phyloP scores from a whole-genome alignment of 495 filamentous ascomycete genomes.

The Annulohypoxylon moriforme region DNA sequence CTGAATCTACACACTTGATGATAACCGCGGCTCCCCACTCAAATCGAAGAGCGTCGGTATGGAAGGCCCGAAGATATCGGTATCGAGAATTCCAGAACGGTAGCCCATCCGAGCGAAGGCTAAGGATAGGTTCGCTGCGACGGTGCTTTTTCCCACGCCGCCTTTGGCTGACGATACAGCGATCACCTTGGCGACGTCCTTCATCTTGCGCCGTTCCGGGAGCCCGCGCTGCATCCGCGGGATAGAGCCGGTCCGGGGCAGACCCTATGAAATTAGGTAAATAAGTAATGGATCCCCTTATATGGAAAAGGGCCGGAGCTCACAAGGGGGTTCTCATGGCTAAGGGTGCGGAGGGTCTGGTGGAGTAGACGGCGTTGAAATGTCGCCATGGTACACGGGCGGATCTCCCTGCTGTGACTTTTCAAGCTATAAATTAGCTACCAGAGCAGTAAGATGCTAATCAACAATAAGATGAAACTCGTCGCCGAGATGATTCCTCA shows the following conservation, averaged over 20 bases:
- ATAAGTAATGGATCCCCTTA: too few relatives aligned
- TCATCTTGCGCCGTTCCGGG: slow-evolving; percentile 81
- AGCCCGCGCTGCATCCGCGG: slow-evolving; percentile 86
- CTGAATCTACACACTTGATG: slow-evolving; percentile 60
- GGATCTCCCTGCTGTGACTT: neutral
- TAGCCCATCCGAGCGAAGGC: slow-evolving; percentile 83
- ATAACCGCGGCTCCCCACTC: slow-evolving; percentile 75
- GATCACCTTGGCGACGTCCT: slow-evolving; percentile 84
- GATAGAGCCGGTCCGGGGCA: slow-evolving; percentile 82
- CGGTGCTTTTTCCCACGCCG: slow-evolving; percentile 94
- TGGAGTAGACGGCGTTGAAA: slow-evolving; percentile 68
- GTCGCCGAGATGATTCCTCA: too few relatives aligned
- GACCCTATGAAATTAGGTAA: slow-evolving; percentile 78
- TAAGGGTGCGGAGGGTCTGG: slow-evolving; percentile 69
- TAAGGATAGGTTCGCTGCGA: slow-evolving; percentile 90
- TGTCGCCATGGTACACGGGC: slow-evolving; percentile 57
- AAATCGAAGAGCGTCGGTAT: slow-evolving; percentile 91
- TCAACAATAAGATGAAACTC: neutral
- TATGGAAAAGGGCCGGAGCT: slow-evolving; percentile 25
- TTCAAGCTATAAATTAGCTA: neutral
- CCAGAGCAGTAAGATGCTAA: neutral
- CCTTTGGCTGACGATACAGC: slow-evolving; percentile 96
- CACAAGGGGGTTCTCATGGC: slow-evolving; percentile 95
- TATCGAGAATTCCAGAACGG: slow-evolving; percentile 88
- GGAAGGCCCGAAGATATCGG: slow-evolving; percentile 95